phyloP scores from a whole-genome alignment of 495 filamentous ascomycete genomes.

The Barbatosphaeria neglecta region DNA sequence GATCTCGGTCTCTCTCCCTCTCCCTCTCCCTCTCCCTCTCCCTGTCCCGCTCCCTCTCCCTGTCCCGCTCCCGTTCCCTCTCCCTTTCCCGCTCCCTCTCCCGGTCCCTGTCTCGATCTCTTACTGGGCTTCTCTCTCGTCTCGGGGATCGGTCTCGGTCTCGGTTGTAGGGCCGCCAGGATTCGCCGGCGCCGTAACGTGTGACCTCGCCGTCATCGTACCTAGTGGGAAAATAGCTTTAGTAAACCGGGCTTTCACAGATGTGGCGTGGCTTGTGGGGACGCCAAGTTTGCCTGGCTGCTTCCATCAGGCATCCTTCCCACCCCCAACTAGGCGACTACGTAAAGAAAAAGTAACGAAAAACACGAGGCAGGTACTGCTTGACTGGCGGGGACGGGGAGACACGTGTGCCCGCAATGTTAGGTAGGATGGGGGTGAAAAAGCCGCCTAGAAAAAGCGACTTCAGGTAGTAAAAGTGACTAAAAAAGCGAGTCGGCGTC shows the following conservation, averaged over 20 bases:
- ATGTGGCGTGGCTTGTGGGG: background rate
- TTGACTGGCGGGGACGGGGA: no score
- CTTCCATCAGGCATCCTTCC: no score
- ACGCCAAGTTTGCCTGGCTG: background rate
- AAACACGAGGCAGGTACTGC: no score
- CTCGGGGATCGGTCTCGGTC: constrained; percentile 23
- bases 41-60: constrained; percentile 4
- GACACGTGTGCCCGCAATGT: no score
- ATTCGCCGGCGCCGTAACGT: constrained; percentile 45
- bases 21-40: constrained; percentile 11
- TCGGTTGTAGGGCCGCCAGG: constrained; percentile 39
- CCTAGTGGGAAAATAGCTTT: constrained; percentile 15
- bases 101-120: constrained; percentile 11
- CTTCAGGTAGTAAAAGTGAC: no score
- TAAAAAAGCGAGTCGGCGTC: no score
- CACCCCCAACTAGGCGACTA: no score
- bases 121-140: constrained; percentile 26
- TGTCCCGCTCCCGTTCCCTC: constrained; percentile 1
- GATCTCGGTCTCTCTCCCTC: constrained; percentile 15
- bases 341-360: no score
- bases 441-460: no score
- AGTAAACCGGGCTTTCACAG: no score
- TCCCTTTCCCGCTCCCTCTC: constrained; percentile 1
- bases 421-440: no score
- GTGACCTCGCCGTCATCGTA: constrained; percentile 46